Conservation (phyloP, 257 asterid genomes). For the Ligustrum vulgare region DNA sequence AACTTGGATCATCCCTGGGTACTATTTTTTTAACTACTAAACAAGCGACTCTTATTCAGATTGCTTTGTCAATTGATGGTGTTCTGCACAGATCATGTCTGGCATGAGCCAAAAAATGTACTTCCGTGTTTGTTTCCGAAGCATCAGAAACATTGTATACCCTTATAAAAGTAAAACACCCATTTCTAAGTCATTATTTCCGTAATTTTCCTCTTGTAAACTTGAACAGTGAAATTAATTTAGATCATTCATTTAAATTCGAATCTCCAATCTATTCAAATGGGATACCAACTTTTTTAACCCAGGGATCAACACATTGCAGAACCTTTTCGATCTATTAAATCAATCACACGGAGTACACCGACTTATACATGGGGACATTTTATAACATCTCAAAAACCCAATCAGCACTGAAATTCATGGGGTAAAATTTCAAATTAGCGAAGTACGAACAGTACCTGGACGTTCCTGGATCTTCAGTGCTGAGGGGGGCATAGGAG, state of each 20-base stretch:
- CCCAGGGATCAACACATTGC: background rate
- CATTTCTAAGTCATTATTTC: background rate
- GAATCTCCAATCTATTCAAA: background rate
- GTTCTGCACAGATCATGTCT: background rate
- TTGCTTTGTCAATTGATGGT: background rate
- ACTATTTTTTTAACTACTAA: background rate
- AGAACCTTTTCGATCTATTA: background rate
- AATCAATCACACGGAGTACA: background rate
- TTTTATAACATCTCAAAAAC: background rate
- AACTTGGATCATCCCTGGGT: background rate
- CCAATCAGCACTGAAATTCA: background rate
- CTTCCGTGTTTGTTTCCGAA: background rate
- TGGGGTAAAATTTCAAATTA: background rate
- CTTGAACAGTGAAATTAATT: background rate
- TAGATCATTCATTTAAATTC: background rate
- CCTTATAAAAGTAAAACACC: background rate
- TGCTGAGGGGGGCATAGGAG: conserved; percentile 58
- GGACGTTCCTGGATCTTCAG: conserved; percentile 68
- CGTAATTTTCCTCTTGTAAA: background rate
- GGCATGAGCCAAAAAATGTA: background rate
- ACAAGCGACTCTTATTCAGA: background rate
- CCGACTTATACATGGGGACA: background rate
- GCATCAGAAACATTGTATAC: background rate
- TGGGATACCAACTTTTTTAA: background rate
- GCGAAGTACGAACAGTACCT: conserved; percentile 31